Conservation (phyloP, 1,284 basidiomycete genomes). For the Chalciporus piperatoides region DNA sequence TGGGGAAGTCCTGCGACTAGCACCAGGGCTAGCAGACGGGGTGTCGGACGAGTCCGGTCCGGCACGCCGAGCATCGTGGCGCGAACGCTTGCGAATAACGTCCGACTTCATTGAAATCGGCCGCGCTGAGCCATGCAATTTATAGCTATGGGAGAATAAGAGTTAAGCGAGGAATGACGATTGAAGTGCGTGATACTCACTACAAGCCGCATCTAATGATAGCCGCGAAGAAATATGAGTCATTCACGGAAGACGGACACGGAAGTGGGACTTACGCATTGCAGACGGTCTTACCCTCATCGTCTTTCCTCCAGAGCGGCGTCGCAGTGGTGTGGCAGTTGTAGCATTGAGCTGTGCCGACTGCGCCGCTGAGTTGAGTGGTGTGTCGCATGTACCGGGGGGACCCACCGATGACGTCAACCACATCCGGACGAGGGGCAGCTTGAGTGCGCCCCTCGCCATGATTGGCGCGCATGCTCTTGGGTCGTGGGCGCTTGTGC, state of each 20-base stretch:
- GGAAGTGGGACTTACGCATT: constrained; percentile 62
- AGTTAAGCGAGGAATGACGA: constrained; percentile 9
- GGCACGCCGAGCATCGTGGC: constrained; percentile 63
- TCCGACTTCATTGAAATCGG: constrained; percentile 86
- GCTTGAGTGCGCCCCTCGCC: constrained; percentile 56
- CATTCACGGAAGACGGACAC: neutral
- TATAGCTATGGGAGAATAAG: constrained; percentile 47
- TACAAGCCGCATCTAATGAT: constrained; percentile 45
- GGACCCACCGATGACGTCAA: constrained; percentile 51
- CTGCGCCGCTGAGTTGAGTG: constrained; percentile 27
- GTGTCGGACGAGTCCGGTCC: constrained; percentile 37
- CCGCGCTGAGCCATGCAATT: constrained; percentile 74
- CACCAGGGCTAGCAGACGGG: constrained; percentile 64
- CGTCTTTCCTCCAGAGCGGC: constrained; percentile 88
- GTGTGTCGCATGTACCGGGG: constrained; percentile 24
- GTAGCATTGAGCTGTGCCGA: constrained; percentile 69
- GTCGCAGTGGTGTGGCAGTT: constrained; percentile 89
- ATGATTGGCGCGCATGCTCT: constrained; percentile 74
- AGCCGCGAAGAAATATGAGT: constrained; percentile 14
- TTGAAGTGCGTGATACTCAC: constrained; percentile 37
- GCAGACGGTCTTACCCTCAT: constrained; percentile 89
- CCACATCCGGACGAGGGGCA: constrained; percentile 50
- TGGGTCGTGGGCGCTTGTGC: constrained; percentile 80
- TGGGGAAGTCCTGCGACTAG: constrained; percentile 69
- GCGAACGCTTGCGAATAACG: constrained; percentile 76